Base-by-base conservation (phyloP, 2,329 filamentous ascomycete species). In the Lasiodiplodia sp. region DNA sequence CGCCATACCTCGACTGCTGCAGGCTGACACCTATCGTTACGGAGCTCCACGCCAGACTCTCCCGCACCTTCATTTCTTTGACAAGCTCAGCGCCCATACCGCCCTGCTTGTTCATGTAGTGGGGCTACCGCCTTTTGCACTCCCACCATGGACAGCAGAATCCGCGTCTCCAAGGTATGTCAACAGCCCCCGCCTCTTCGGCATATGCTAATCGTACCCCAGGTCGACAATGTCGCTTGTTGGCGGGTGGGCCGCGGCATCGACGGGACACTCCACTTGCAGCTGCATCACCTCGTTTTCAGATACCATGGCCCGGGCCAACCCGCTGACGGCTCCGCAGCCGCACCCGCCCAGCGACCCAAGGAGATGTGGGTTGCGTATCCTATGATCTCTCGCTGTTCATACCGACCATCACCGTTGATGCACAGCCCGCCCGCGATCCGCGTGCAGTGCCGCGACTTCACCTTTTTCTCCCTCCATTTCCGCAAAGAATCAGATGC, bases 331-430 rank as follows among this genome's bases (percentile, higher is more conserved):
- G 77, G 73, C 68, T 72, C 79, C 57, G 70, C 78, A 63, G 70
- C 75, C 66, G 75, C 79, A 70, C 80, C 81, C 38, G 25, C 67
- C 7, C 16, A 57, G 25, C 75, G 76, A 12, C 83, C 83, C 72
- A 86, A 90, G 77, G 92, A 97, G 80, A 88, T 92, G 77, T 99
- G 95, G 92, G 93, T 98, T 67, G 94, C 96, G 18, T 99, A 94
- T 80, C 94, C 95, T 28, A 94, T 98, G 81, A 93, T 99, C 75
- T 88, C 88, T 51, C 88, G 90, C 75, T 97, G 94, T 81, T 88
- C 87, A 28, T 89, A 95, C 72, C 89, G 93, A 69, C 91, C 93
- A 34, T 89, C 90, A 57, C 90, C 92, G 21, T 85, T 88, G 14
- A 91, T 91, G 69, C 87, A 89, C 63, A 87, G 93, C 70, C 87